These are phyloP conservation scores for Magnolia kwangsiensis DNA, from an alignment of 164 flowering plant species.

Conservation along the genomic window DNA sequence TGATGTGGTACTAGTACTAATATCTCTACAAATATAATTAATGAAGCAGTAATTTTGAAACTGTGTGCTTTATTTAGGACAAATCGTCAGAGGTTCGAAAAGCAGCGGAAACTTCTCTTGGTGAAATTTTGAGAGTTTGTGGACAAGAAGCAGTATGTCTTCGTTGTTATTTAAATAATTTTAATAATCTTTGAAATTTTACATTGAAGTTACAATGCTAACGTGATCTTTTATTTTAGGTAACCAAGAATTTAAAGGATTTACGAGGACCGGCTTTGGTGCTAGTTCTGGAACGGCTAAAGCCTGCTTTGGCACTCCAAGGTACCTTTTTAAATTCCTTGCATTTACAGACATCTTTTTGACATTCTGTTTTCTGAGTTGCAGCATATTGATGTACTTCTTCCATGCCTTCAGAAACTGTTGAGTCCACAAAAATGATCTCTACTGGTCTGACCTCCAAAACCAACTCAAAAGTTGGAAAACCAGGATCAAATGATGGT, in stretches of 20 bases:
- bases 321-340: conserved; percentile 34
- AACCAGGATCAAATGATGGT: conserved; percentile 48
- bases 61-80: conserved; percentile 43
- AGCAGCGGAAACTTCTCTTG: conserved; percentile 88
- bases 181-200: neutral
- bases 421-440: conserved; percentile 44
- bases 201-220: neutral
- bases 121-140: conserved; percentile 75
- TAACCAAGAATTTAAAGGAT: conserved; percentile 70
- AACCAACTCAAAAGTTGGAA: conserved; percentile 45
- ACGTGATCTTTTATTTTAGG: conserved; percentile 31
- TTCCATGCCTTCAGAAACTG: conserved; percentile 39
- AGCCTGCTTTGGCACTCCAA: conserved; percentile 54
- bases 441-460: conserved; percentile 46
- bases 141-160: conserved; percentile 70
- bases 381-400: neutral
- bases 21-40: neutral
- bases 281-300: conserved; percentile 67
- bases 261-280: conserved; percentile 78
- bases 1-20: neutral
- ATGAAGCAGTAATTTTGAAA: neutral
- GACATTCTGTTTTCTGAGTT: neutral
- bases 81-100: conserved; percentile 97
- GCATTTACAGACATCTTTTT: neutral
- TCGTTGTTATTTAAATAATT: neutral